phyloP scores from a whole-genome alignment of 768 basidiomycete genomes.

The Macrolepiota dolichaula region DNA sequence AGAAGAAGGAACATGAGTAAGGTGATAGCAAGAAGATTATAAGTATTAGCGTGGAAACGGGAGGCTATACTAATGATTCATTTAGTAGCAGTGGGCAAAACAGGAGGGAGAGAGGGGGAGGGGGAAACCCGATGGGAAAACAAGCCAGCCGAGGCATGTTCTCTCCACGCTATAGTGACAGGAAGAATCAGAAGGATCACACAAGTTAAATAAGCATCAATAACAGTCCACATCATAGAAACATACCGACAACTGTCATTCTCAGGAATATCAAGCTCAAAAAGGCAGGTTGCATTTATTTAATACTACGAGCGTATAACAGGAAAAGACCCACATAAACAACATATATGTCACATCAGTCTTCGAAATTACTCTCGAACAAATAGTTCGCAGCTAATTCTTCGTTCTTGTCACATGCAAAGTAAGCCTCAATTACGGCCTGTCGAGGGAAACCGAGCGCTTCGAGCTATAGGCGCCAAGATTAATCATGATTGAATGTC shows the following conservation, averaged over 20 bases:
- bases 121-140: too few relatives aligned
- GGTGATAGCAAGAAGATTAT: neutral
- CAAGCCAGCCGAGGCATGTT: neutral
- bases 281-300: neutral
- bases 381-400: slow-evolving; percentile 93
- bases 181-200: neutral
- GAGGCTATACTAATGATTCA: neutral
- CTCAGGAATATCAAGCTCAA: too few relatives aligned
- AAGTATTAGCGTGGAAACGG: neutral
- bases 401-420: slow-evolving; percentile 96
- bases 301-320: neutral
- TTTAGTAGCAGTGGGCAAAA: neutral
- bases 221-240: too few relatives aligned
- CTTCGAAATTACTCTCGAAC: slow-evolving; percentile 68
- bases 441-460: slow-evolving; percentile 85
- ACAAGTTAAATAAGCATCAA: too few relatives aligned
- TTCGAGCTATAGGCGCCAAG: slow-evolving; percentile 56
- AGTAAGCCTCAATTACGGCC: slow-evolving; percentile 83
- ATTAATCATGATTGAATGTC: neutral
- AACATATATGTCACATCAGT: slow-evolving; percentile 2
- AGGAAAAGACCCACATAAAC: neutral
- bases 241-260: too few relatives aligned
- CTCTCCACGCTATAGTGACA: slow-evolving; percentile 11
- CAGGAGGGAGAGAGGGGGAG: neutral
- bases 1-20: neutral